Evolutionary conservation across 768 basidiomycete genomes (phyloP), one percentile per base, ranked within the genome.

Genomic region (Galerina sulciceps): DNA sequence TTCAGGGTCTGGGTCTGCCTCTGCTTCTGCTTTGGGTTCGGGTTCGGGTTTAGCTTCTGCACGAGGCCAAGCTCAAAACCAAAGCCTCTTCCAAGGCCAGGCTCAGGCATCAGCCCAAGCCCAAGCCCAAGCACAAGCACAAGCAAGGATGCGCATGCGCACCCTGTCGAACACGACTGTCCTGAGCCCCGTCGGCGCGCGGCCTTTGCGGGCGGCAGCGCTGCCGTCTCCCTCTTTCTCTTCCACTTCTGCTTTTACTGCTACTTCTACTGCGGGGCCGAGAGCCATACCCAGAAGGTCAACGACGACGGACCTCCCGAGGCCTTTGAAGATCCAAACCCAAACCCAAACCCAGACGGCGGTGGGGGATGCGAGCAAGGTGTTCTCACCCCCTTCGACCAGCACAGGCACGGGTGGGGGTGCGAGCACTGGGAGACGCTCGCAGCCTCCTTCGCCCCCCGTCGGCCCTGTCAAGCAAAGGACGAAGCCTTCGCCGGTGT

Each of bases 391-490:
- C 31, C 8, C 34, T 4, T 23, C 36, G 35, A 47, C 43, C 20
- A 44, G 54, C n/a, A 46, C 44, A 9, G 40, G 54, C 10, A 14
- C 37, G 15, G 45, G n/a, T n/a, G n/a, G n/a, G n/a, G n/a, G n/a
- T n/a, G n/a, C n/a, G n/a, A n/a, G 45, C 20, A 38, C 34, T n/a
- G 57, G 54, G 14, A 62, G 44, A 48, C 54, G 60, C 10, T 59
- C 60, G 3, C 60, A 61, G 23, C 63, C 63, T 15, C 63, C 63
- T 15, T 59, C 60, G 6, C 63, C 63, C 4, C 63, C 60, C 3
- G 46, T 43, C 14, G 60, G 58, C 3, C 64, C 64, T 20, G 52
- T 57, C 26, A 59, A 55, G 26, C 51, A 54, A 1, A 55, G 60
- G 26, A 26, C 43, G 15, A 60, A 57, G 13, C 48, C 58, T 5